Evolutionary conservation across 2,329 filamentous ascomycete genomes (phyloP), one percentile per base, ranked within the genome.

Genomic region (Eutypa lata): DNA sequence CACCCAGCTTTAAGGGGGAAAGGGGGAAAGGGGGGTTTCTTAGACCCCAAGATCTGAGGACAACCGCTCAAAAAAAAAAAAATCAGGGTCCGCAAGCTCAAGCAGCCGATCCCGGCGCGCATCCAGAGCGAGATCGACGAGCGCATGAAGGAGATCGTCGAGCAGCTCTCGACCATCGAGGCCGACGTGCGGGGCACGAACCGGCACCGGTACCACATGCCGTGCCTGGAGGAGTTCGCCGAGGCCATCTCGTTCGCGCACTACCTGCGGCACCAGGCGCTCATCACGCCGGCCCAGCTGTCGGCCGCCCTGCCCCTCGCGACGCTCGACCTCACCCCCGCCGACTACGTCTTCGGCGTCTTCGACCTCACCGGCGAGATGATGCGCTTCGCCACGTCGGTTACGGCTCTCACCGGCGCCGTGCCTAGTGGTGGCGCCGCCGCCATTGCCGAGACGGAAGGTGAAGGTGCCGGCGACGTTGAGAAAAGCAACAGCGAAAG

Each of bases 291-390:
- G 10, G 77, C 82, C 0, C 82, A 90, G 51, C 79, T 88, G 0
- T 70, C 76, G 28, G 71, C 64, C 0, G 71, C 74, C 2, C 68
- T 86, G 7, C 76, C 75, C 0, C 68, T 73, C 6, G 26, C 26
- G 6, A 6, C 26, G 26, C 79, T 97, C 2, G 64, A 77, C 1
- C 76, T 97, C 19, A 90, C 89, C 1, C 79, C 86, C 24, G 84
- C 93, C 51, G 94, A 99, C 71, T 97, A 96, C 68, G 74, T 96
- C 53, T 87, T 94, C 57, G 94, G 93, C 8, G 73, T 99, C 2
- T 97, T 96, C 65, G 94, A 99, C 70, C 82, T 97, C 61, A 92
- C 92, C 1, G 94, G 94, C 38, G 94, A 99, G 75, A 79, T 97
- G 76, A 99, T 99, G 94, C 83, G 92, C 28, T 97, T 97, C 71